phyloP scores from a whole-genome alignment of 371 early-diverging fungal species.

The Mortierella sp. region DNA sequence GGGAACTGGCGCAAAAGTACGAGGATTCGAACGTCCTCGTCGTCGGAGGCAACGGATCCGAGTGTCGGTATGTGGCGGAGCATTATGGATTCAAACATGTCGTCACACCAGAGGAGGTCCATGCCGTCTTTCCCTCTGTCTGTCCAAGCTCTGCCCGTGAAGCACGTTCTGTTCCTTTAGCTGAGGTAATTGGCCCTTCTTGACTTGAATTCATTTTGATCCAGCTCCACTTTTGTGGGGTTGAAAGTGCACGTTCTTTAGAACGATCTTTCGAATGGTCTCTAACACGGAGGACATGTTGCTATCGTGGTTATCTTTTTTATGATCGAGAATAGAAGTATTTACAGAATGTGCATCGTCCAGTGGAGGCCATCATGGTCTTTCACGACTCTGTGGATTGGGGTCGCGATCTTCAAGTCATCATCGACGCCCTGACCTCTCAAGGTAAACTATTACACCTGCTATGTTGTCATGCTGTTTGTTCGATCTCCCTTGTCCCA shows the following conservation, averaged over 20 bases:
- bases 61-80: constrained; percentile 76
- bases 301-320: neutral
- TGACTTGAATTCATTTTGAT: neutral
- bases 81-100: constrained; percentile 83
- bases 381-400: constrained; percentile 91
- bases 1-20: constrained; percentile 68
- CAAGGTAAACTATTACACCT: constrained; percentile 24
- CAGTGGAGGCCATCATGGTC: constrained; percentile 83
- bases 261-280: neutral
- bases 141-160: constrained; percentile 77
- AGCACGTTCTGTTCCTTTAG: constrained; percentile 38
- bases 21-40: constrained; percentile 74
- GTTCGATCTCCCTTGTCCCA: neutral
- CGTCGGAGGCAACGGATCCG: constrained; percentile 77
- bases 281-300: neutral
- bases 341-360: constrained; percentile 65
- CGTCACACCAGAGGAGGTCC: constrained; percentile 84
- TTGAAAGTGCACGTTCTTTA: neutral
- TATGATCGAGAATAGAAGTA: constrained; percentile 33
- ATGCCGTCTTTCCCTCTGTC: constrained; percentile 75
- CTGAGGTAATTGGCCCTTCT: constrained; percentile 37
- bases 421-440: constrained; percentile 80
- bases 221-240: neutral
- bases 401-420: constrained; percentile 90
- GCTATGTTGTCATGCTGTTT: neutral